These are phyloP conservation scores for Pavlovales sp. DNA, from an alignment of 208 protist species.

Conservation along the genomic window DNA sequence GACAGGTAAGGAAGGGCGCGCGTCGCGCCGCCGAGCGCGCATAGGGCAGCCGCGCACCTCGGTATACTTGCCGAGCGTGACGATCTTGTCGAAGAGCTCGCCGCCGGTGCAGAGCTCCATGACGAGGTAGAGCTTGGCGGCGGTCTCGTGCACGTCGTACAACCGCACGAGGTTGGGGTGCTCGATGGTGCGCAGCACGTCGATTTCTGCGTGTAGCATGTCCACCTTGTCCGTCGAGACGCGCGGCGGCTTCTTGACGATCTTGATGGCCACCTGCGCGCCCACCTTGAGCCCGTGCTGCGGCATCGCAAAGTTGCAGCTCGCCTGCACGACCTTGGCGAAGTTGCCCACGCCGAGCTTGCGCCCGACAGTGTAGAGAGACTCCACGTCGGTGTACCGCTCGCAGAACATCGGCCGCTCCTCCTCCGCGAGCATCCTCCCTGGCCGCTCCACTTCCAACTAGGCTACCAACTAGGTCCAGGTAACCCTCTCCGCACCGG, in stretches of 20 bases:
- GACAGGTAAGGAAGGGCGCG: too few species aligned
- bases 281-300: background rate
- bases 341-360: conserved; percentile 14
- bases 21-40: too few species aligned
- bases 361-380: background rate
- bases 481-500: too few species aligned
- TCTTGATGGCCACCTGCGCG: conserved; percentile 62
- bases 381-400: background rate
- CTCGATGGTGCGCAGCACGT: conserved; percentile 56
- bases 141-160: conserved; percentile 62
- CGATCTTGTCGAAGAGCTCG: conserved; percentile 76
- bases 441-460: too few species aligned
- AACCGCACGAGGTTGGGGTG: conserved; percentile 67
- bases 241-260: conserved; percentile 63
- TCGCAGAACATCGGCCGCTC: background rate
- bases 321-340: conserved; percentile 20
- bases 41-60: too few species aligned
- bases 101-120: conserved; percentile 62
- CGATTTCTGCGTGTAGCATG: conserved; percentile 62
- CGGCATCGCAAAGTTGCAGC: background rate
- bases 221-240: conserved; percentile 50
- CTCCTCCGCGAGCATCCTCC: too few species aligned
- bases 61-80: conserved; percentile 63
- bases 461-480: too few species aligned
- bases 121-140: conserved; percentile 66